Evolutionary conservation across 768 basidiomycete genomes (phyloP), one percentile per base, ranked within the genome.

Genomic region (Crassisporium funariophilum): DNA sequence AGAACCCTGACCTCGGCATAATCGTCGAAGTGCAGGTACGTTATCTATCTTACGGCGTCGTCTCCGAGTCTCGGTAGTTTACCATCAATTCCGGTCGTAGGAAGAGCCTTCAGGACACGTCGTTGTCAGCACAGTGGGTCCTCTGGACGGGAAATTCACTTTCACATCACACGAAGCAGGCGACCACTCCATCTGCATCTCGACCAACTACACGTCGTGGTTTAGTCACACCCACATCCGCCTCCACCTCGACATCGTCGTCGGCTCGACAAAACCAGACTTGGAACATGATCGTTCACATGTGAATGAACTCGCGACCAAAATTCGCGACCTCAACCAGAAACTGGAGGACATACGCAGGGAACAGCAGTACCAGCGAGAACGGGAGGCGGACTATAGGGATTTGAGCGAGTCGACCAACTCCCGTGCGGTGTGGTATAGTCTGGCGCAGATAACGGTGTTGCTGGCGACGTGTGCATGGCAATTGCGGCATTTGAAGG

Each of bases 301-400:
- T 64, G 82, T 95, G 20, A 86, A 85, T 3, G 85, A 89, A 57
- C 72, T 95, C 25, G 86, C 91, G 0, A 62, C 77, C 38, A 92
- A 91, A 67, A 77, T 99, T 45, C 84, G 91, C 20, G 97, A 98
- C 59, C 75, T 99, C 51, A 99, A 98, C 69, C 79, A 84, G 60
- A 95, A 93, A 67, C 75, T 99, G 39, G 91, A 90, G 65, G 93
- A 95, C 58, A 88, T 98, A 45, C 78, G 92, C 36, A 76, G 93
- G 19, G 97, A 98, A 69, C 97, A 99, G 70, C 91, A 95, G 68
- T 99, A 98, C 63, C 95, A 98, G 73, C 79, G 97, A 34, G 95
- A 99, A 70, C 76, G 97, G 54, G 97, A 99, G 69, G 76, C 89
- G 9, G 86, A 90, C 57, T 99, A 88, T 63, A 74, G 97, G 29